A percentile compares a stretch with the other conserved stretches of the same genome.
Evolutionary conservation across 2,329 filamentous ascomycete species (phyloP).

Genomic region (Cladophialophora yegresii): DNA sequence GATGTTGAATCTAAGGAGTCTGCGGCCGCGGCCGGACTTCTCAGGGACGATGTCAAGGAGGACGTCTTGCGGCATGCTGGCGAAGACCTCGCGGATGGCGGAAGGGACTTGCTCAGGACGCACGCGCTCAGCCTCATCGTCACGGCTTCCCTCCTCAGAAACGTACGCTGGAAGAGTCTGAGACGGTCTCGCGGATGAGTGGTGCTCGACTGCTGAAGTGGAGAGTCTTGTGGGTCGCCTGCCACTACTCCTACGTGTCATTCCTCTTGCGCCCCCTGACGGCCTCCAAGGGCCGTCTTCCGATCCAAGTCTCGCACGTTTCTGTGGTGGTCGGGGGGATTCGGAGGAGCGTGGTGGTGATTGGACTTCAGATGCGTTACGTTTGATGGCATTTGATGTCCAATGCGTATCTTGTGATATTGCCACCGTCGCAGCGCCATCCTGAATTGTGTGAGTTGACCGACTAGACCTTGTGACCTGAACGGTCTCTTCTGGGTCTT

Average conservation of each 20-base stretch:
- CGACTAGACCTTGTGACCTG: background rate
- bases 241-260: background rate
- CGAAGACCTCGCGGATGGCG: conserved; percentile 1
- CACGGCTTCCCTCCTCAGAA: background rate
- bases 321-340: background rate
- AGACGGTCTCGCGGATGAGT: background rate
- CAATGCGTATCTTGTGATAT: background rate
- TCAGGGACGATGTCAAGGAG: background rate
- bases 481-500: background rate
- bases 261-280: background rate
- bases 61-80: conserved; percentile 1
- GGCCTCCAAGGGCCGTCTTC: background rate
- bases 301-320: background rate
- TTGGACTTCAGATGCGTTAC: background rate
- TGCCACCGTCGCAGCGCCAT: background rate
- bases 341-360: background rate
- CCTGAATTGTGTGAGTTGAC: background rate
- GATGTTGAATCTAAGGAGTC: background rate
- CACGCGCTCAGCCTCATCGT: background rate
- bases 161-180: background rate
- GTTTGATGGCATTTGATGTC: background rate
- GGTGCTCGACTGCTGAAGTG: background rate
- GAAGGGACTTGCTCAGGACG: background rate
- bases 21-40: background rate
- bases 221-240: background rate